Base-by-base conservation (phyloP, 768 basidiomycete genomes). In the Coprinopsis marcescibilis region DNA sequence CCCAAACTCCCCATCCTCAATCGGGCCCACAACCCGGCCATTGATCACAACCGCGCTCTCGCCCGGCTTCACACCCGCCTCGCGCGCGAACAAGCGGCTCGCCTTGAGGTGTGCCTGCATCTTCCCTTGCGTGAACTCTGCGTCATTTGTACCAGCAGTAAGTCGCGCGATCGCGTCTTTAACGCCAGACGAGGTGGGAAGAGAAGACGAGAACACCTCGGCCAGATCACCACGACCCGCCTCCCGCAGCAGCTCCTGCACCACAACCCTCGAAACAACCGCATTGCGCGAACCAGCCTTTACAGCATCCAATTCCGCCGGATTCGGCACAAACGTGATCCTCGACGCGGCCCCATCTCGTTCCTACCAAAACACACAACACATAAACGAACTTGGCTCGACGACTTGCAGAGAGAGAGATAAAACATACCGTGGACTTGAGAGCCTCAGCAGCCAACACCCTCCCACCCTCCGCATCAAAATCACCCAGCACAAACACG, bases 21-120 rank as follows among this genome's bases (percentile, higher is more conserved):
- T 66, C 0, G 90, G 89, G 0, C 89, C 89, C 21, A 97, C 67
- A 43, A 95, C 91, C 25, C 94, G 72, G 20, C 94, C 95, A 55
- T 96, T 96, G 43, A 89, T 67, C 27, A 94, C 50, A 29, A 97
- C 48, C 1, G 75, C 88, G 17, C 70, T 69, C 48, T 83, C 65
- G 0, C 84, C 85, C 1, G 82, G 76, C 12, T 60, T 54, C 21
- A 93, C 56, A n/a, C 73, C 73, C 2, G 90, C 55, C 43, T 76
- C 75, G 21, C 78, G 68, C 2, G 71, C 70, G 12, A 89, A 55
- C 17, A 78, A 57, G 26, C 70, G 67, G 48, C 73, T 69, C 1
- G 70, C 60, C 39, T 61, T 69, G 11, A 76, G 57, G 52, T 69
- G 85, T n/a, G 62, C 54, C 25, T 48, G 52, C 52, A 76, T 76